Base-by-base conservation (phyloP, 805 yeast genomes). In the Hanseniaspora mollemarum region DNA sequence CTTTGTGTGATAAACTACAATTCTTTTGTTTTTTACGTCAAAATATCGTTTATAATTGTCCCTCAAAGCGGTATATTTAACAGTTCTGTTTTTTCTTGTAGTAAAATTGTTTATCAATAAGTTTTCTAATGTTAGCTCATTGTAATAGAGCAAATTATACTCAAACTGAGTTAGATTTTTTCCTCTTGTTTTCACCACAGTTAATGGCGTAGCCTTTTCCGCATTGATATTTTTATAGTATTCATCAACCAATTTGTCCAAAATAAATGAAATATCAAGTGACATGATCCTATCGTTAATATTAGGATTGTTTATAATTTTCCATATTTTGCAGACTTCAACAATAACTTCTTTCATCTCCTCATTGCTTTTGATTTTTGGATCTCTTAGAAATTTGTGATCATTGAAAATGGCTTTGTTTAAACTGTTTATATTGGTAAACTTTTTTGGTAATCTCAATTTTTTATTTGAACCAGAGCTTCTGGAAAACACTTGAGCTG, bases 1-100 rank as follows among this genome's bases (percentile, higher is more conserved):
- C n/a, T 51, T 51, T n/a, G 28, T 33, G 13, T 45, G 60, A 19
- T 61, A 53, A 19, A 54, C 58, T 32, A 60, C 58, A 1, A 53
- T 46, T 32, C 44, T 46, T 33, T 46, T 46, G 6, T 33, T 46
- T 29, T 46, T 39, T 15, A 42, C 36, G 32, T 46, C 51, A 46
- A 46, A 46, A 19, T 22, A 46, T 18, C 51, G n/a, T n/a, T 46
- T 46, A 22, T 46, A 46, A 16, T 16, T 39, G 1, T 16, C 18
- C 15, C 32, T 26, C 35, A 46, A 28, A 9, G 51, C 43, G 5
- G 42, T 41, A 1, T 24, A 35, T 19, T 46, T 46, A 1, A 46
- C 44, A 10, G 33, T 39, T 32, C 51, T 39, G 33, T 46, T 46
- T 24, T 46, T 46, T 26, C 10, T 24, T 16, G 51, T 46, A 9